Evolutionary conservation across 1,284 basidiomycete genomes (phyloP).

Genomic region (Cutaneotrichosporon cavernicola): DNA sequence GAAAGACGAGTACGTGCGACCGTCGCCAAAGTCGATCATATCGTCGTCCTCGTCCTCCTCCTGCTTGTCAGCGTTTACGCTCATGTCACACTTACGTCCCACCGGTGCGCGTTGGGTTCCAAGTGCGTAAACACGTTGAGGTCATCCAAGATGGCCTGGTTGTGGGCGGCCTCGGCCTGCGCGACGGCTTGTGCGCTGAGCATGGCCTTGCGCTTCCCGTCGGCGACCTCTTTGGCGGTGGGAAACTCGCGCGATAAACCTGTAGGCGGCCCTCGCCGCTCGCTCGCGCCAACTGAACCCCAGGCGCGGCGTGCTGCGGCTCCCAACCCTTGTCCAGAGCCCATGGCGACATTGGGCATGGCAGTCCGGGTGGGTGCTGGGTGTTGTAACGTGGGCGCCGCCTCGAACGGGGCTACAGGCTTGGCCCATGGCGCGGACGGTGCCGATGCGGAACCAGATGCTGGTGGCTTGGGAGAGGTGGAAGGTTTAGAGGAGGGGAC

Average conservation of each 20-base stretch:
- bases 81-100: conserved; percentile 71
- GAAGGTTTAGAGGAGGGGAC: conserved; percentile 24
- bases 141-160: conserved; percentile 60
- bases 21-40: conserved; percentile 90
- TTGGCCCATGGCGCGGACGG: conserved; percentile 50
- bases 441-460: conserved; percentile 24
- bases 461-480: conserved; percentile 38
- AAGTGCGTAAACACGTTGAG: conserved; percentile 88
- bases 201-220: conserved; percentile 55
- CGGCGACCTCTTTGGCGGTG: conserved; percentile 85
- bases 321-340: conserved; percentile 35
- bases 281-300: conserved; percentile 18
- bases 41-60: conserved; percentile 88
- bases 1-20: conserved; percentile 72
- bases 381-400: conserved; percentile 29
- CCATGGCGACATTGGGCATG: conserved; percentile 34
- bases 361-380: conserved; percentile 33
- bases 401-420: conserved; percentile 29
- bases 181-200: conserved; percentile 44
- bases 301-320: conserved; percentile 27
- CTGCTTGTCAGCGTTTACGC: conserved; percentile 56
- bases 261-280: conserved; percentile 15
- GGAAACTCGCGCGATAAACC: conserved; percentile 62
- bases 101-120: conserved; percentile 87
- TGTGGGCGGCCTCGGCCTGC: conserved; percentile 57